These are phyloP conservation scores for Wickerhamiella vanderwaltii DNA, from an alignment of 805 yeast genomes.

Conservation along the genomic window DNA sequence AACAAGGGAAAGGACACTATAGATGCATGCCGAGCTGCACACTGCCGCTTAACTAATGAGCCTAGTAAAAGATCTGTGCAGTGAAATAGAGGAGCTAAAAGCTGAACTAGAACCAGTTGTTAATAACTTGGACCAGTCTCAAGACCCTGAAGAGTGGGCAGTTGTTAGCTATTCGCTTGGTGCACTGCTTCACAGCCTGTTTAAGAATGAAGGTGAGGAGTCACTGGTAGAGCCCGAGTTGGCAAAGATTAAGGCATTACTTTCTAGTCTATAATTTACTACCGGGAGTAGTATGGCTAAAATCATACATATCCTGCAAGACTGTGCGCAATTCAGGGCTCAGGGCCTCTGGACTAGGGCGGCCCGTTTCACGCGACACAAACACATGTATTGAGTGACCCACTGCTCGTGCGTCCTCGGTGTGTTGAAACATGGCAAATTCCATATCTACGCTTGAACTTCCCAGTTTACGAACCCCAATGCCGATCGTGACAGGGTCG, in stretches of 20 bases:
- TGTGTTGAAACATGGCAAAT: constrained; percentile 24
- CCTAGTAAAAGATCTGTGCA: too few relatives aligned
- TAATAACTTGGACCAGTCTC: not conserved
- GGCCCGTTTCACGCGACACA: constrained; percentile 20
- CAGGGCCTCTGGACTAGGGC: constrained; percentile 5
- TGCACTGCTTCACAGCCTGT: constrained; percentile 6
- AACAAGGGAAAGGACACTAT: too few relatives aligned
- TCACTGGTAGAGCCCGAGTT: constrained; percentile 4
- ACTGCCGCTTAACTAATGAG: too few relatives aligned
- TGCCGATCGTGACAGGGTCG: constrained; percentile 21
- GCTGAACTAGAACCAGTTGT: not conserved
- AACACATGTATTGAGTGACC: constrained; percentile 24
- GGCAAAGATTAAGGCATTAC: constrained; percentile 1
- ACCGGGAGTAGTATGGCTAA: not conserved
- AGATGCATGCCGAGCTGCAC: too few relatives aligned
- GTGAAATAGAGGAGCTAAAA: constrained; percentile 1
- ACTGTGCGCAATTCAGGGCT: not conserved
- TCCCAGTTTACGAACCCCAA: constrained; percentile 22
- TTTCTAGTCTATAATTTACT: not conserved
- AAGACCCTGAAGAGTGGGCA: constrained; percentile 10
- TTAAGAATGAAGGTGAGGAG: constrained; percentile 8
- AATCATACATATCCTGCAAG: not conserved
- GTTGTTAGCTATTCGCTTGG: constrained; percentile 7
- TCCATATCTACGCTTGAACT: constrained; percentile 23
- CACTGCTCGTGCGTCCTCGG: constrained; percentile 21